These are phyloP conservation scores for Brassica cretica DNA, from an alignment of 345 rosid species.

Conservation along the genomic window DNA sequence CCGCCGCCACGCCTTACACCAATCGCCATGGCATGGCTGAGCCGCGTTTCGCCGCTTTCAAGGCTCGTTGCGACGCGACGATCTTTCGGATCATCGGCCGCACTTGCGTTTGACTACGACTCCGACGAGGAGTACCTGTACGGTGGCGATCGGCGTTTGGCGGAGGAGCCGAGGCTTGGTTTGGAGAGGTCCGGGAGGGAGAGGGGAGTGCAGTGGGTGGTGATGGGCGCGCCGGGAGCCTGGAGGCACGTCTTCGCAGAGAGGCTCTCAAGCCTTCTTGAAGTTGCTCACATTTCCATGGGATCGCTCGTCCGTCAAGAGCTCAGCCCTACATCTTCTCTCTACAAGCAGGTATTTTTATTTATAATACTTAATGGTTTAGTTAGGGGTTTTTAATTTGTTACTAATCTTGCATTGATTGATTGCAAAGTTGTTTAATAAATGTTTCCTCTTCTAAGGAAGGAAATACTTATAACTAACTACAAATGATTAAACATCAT, in stretches of 20 bases:
- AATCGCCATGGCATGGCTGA: slow-evolving; percentile 55
- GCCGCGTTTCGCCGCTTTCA: slow-evolving; percentile 38
- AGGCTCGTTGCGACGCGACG: slow-evolving; percentile 34
- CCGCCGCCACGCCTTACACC: slow-evolving; percentile 43
- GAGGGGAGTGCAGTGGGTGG: slow-evolving; percentile 95
- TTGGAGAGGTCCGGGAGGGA: slow-evolving; percentile 47
- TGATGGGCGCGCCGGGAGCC: slow-evolving; percentile 77
- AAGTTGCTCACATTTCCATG: slow-evolving; percentile 94
- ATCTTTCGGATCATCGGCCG: slow-evolving; percentile 68
- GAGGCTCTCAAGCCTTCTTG: slow-evolving; percentile 75
- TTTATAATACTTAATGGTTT: too few species aligned
- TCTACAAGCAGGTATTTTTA: slow-evolving; percentile 51
- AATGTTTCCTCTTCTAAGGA: background rate
- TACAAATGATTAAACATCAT: background rate
- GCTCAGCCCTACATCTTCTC: slow-evolving; percentile 70
- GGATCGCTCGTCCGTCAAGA: slow-evolving; percentile 81
- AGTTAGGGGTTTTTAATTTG: too few species aligned
- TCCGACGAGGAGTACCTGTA: slow-evolving; percentile 53
- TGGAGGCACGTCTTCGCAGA: slow-evolving; percentile 76
- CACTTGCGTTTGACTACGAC: slow-evolving; percentile 52
- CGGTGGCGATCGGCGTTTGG: slow-evolving; percentile 32
- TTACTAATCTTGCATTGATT: background rate
- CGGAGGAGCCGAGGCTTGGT: slow-evolving; percentile 27
- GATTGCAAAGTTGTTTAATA: background rate
- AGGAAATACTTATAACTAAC: too few species aligned